Evolutionary conservation across 2,329 filamentous ascomycete genomes (phyloP), one percentile per base, ranked within the genome.

Genomic region (Fusarium sp.): DNA sequence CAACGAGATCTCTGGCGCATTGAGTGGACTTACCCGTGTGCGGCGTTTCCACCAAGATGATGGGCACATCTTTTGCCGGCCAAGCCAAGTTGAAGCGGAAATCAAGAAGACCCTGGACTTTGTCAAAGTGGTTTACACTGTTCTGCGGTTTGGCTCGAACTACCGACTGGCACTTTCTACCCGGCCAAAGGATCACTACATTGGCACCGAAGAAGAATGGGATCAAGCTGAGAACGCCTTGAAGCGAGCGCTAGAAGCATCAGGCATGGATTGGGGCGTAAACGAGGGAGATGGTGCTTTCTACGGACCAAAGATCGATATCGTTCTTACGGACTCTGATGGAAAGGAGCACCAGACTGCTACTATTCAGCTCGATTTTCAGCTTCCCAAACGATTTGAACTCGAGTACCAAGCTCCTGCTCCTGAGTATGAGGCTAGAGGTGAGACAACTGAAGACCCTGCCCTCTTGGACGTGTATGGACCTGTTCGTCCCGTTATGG

Each of bases 291-390:
- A 96, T 62, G 93, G 94, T 15, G 93, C 93, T 6, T 97, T 97
- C 75, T 97, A 97, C 74, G 93, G 94, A 0, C 93, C 94, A 31
- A 97, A 97, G 80, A 97, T 97, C 67, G 93, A 97, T 74, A 91
- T 97, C 42, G 88, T 96, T 37, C 79, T 97, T 43, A 88, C 86
- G 63, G 93, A 96, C 75, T 90, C 90, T 2, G 87, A 92, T 73
- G 92, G 92, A 10, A 96, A 95, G 75, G 91, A 94, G 73, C 93
- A 96, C 75, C 93, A 97, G 76, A 92, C 94, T 4, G 94, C 93
- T 5, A 96, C 93, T 0, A 90, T 97, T 49, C 93, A 97, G 80
- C 86, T 97, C 27, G 93, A 97, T 76, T 96, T 97, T 76, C 94
- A 97, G 78, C 84, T 97, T 3, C 93, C 93, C 2, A 91, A 92